Conservation (phyloP, 1,284 basidiomycete species). For the Naganishia sp. region DNA sequence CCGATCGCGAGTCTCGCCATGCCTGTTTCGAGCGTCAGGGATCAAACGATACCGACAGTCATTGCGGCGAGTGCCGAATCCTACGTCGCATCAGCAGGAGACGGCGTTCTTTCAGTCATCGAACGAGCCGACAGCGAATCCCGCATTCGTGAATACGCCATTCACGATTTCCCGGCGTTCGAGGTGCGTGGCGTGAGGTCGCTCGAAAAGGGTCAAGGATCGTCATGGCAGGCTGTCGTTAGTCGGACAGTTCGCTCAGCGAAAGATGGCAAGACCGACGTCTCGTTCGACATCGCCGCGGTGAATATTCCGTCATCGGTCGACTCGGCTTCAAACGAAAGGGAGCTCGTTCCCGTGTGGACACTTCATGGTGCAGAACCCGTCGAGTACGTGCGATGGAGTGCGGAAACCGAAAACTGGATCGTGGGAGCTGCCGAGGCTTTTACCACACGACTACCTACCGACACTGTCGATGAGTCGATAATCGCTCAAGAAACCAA, state of each 20-base stretch:
- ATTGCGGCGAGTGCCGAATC: neutral
- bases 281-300: neutral
- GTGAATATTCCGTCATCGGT: neutral
- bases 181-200: neutral
- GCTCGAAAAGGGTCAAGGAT: neutral
- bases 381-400: constrained; percentile 1
- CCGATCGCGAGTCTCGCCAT: neutral
- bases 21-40: neutral
- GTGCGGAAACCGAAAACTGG: constrained; percentile 11
- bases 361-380: neutral
- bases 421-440: constrained; percentile 14
- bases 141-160: neutral
- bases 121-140: neutral
- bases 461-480: neutral
- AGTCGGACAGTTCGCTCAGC: neutral
- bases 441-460: neutral
- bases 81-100: constrained; percentile 25
- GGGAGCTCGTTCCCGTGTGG: neutral
- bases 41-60: constrained; percentile 13
- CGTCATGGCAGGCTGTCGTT: neutral
- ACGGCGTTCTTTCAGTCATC: constrained; percentile 10
- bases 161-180: neutral
- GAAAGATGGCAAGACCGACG: neutral
- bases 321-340: neutral
- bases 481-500: neutral